A percentile compares a stretch with the other conserved stretches of the same genome.
Evolutionary conservation across 2,329 filamentous ascomycete genomes (phyloP).

Genomic region (Phialocephala subalpina): DNA sequence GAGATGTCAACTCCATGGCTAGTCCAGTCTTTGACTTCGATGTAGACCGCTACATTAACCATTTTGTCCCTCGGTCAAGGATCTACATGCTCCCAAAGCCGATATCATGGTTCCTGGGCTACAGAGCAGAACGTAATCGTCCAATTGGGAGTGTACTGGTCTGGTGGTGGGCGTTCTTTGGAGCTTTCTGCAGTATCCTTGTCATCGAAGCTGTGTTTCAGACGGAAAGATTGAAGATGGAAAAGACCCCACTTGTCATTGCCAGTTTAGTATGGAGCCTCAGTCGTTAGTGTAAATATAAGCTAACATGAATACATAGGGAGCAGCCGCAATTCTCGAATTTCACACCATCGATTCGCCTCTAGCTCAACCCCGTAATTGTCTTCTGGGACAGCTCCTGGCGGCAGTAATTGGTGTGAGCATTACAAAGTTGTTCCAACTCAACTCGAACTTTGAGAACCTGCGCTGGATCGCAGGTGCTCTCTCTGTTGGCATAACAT

Average conservation of each 20-base stretch:
- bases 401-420: slow-evolving; percentile 66
- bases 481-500: slow-evolving; percentile 69
- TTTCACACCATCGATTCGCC: slow-evolving; percentile 77
- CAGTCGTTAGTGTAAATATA: background rate
- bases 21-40: slow-evolving; percentile 58
- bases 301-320: slow-evolving; percentile 45
- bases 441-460: slow-evolving; percentile 53
- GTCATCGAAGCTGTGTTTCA: slow-evolving; percentile 65
- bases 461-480: slow-evolving; percentile 72
- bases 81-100: slow-evolving; percentile 69
- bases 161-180: slow-evolving; percentile 70
- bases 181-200: slow-evolving; percentile 67
- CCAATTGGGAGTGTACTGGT: slow-evolving; percentile 64
- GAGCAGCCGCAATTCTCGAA: slow-evolving; percentile 78
- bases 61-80: slow-evolving; percentile 70
- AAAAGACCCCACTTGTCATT: slow-evolving; percentile 67
- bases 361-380: slow-evolving; percentile 76
- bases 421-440: slow-evolving; percentile 70
- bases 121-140: slow-evolving; percentile 51
- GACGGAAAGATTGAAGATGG: slow-evolving; percentile 58
- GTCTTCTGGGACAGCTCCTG: slow-evolving; percentile 71
- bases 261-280: slow-evolving; percentile 70
- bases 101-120: slow-evolving; percentile 73
- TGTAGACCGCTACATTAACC: slow-evolving; percentile 80
- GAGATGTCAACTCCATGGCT: background rate